Percentiles rank a stretch among this genome's conserved stretches.
Evolutionary conservation across 371 early-diverging fungal species (phyloP).

Genomic region (Mortierella sp.): DNA sequence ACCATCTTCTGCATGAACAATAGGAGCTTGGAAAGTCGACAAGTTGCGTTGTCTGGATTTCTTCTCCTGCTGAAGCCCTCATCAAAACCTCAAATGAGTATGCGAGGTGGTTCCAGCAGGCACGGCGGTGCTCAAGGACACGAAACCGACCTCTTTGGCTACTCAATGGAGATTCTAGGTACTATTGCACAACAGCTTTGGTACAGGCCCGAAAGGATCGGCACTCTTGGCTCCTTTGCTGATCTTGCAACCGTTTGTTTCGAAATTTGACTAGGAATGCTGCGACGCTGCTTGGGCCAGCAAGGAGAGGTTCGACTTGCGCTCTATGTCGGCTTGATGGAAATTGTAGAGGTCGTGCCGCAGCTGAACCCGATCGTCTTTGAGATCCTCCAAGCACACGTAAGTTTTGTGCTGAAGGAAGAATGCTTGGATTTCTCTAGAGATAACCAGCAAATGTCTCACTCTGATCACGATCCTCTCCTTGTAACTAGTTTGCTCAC

Average conservation of each 20-base stretch:
- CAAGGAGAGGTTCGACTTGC: conserved; percentile 66
- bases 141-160: conserved; percentile 27
- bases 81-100: neutral
- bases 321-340: conserved; percentile 67
- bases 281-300: conserved; percentile 72
- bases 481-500: conserved; percentile 34
- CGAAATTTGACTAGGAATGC: conserved; percentile 57
- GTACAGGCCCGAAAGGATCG: neutral
- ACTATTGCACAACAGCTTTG: neutral
- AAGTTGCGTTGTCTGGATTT: conserved; percentile 70
- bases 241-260: neutral
- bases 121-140: neutral
- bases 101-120: conserved; percentile 33
- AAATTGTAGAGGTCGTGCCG: conserved; percentile 52
- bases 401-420: conserved; percentile 15
- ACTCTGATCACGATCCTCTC: conserved; percentile 36
- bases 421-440: neutral
- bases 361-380: conserved; percentile 62
- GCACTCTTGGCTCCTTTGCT: neutral
- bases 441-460: neutral
- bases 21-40: conserved; percentile 69
- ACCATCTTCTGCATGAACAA: neutral
- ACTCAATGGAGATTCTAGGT: conserved; percentile 70
- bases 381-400: conserved; percentile 68
- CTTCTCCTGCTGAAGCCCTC: conserved; percentile 61